Evolutionary conservation across 2,329 filamentous ascomycete genomes (phyloP), one percentile per base, ranked within the genome.

Genomic region (Ophiostoma australiae): DNA sequence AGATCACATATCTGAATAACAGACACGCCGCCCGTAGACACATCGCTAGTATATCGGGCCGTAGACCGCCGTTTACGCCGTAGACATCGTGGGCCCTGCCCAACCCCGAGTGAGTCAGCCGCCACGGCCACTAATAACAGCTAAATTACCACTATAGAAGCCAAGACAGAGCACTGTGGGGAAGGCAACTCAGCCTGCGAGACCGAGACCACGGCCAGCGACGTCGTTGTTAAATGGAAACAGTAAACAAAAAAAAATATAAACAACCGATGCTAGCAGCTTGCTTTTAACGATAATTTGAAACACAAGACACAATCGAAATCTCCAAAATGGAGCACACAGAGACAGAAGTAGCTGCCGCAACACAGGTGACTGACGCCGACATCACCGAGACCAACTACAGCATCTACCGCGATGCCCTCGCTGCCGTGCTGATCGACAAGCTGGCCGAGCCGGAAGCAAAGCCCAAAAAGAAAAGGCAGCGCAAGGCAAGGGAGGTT

Each of bases 391-490:
- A 71, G 20, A 69, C 73, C 70, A 92, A 92, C 76, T 90, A 87
- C 77, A 85, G 88, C 69, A 81, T 88, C 67, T 93, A 95, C 79
- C 84, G 90, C 70, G 92, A 95, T 76, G 91, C 87, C 76, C 82
- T 95, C 73, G 91, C 91, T 10, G 86, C 87, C 20, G 84, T 87
- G 0, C 82, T 95, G 15, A 86, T 94, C 69, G 86, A 87, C 68
- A 87, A 84, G 72, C 84, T 89, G 15, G 80, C 84, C 4, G 77
- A 72, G 13, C 78, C 79, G 3, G 65, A 48, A 3, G n/a, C 58
- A 13, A 69, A 61, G 37, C 67, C 72, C 2, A 71, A 52, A 37
- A 69, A 39, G 5, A 37, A 39, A 58, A 58, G 67, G 44, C 61
- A 67, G 69, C 44, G 44, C 20, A 68, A 17, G 15, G 39, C 27